Conservation (phyloP, 352 stramenopile species). For the Globisporangium perplexum region DNA sequence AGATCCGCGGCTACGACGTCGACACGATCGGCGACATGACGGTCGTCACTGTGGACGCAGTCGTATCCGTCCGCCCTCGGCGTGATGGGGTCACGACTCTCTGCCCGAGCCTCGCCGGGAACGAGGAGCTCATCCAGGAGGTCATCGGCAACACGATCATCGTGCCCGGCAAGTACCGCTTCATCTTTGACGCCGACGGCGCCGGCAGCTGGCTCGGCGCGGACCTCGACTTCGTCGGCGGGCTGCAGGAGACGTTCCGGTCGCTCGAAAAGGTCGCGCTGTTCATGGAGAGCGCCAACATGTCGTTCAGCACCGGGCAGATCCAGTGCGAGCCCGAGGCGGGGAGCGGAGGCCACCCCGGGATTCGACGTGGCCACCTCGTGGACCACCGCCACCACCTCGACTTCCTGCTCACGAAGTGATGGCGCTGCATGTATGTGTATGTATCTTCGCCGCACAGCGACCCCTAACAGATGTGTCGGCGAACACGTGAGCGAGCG, state of each 20-base stretch:
- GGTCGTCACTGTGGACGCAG: conserved; percentile 35
- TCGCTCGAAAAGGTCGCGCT: conserved; percentile 32
- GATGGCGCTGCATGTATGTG: neutral
- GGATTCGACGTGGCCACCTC: neutral
- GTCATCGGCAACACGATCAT: conserved; percentile 33
- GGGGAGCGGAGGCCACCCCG: neutral
- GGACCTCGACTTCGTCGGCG: conserved; percentile 53
- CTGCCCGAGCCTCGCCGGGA: conserved; percentile 29
- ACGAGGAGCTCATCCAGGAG: conserved; percentile 45
- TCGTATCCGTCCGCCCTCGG: conserved; percentile 30
- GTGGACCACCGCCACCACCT: conserved; percentile 22
- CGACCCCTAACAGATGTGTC: no score
- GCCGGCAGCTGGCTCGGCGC: conserved; percentile 47
- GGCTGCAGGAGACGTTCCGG: conserved; percentile 33
- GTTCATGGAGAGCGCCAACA: conserved; percentile 38
- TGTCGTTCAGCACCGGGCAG: conserved; percentile 49
- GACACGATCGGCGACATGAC: conserved; percentile 29
- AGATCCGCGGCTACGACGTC: conserved; percentile 25
- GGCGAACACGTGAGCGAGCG: neutral
- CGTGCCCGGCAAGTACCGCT: conserved; percentile 39
- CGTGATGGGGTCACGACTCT: conserved; percentile 36
- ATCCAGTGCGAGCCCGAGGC: conserved; percentile 21
- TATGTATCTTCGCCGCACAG: neutral
- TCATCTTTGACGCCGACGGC: conserved; percentile 41
- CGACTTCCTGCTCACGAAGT: conserved; percentile 39